Conservation (phyloP, 2,329 filamentous ascomycete genomes). For the Ampelomyces quisqualis region DNA sequence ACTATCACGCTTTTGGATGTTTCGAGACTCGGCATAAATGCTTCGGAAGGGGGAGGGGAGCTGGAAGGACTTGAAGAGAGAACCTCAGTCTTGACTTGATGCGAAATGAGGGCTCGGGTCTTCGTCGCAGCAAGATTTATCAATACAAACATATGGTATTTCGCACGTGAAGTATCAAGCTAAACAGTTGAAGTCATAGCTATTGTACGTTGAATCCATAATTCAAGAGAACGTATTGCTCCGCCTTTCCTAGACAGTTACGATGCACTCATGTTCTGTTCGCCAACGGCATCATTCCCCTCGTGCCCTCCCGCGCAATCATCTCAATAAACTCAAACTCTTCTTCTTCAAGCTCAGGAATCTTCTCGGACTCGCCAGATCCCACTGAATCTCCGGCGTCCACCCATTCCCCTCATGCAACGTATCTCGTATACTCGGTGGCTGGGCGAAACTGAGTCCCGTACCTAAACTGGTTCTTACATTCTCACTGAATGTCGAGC, state of each 20-base stretch:
- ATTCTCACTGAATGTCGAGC: slow-evolving; percentile 6
- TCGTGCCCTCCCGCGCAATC: background rate
- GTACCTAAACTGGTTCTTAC: slow-evolving; percentile 4
- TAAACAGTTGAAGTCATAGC: no score
- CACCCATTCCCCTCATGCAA: slow-evolving; percentile 13
- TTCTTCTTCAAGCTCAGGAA: slow-evolving; percentile 24
- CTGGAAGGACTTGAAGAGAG: no score
- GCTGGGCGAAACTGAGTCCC: slow-evolving; percentile 10
- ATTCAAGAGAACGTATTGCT: no score
- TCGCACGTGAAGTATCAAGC: no score
- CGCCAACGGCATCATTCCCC: no score
- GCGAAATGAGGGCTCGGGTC: no score
- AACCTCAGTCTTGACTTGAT: no score
- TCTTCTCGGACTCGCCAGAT: slow-evolving; percentile 17
- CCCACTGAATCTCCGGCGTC: slow-evolving; percentile 25
- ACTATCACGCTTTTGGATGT: background rate
- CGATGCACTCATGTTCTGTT: no score
- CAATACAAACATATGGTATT: no score
- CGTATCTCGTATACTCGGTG: slow-evolving; percentile 23
- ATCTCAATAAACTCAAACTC: slow-evolving; percentile 8
- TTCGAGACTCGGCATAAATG: slow-evolving; percentile 1
- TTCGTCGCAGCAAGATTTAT: no score
- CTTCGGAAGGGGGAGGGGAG: slow-evolving; percentile 1
- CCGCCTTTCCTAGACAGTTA: no score
- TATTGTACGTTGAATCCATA: no score